A percentile compares a stretch with the other conserved stretches of the same genome.
These are phyloP conservation scores for Tinospora cordifolia DNA, from an alignment of 164 flowering plant species.

Conservation along the genomic window DNA sequence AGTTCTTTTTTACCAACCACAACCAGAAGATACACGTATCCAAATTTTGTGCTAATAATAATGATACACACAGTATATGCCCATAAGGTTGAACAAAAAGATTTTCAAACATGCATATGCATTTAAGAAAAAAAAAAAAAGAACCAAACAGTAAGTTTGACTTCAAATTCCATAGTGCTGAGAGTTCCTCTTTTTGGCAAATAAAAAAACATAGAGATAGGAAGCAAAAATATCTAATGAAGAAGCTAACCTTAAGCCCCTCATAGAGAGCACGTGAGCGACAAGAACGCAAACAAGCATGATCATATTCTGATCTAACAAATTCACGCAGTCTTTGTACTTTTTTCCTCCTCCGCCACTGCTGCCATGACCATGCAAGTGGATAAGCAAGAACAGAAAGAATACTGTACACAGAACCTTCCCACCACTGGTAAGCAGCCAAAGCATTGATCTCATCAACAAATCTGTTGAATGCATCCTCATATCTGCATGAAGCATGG, in stretches of 20 bases:
- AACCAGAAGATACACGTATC: no score
- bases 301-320: slow-evolving; percentile 97
- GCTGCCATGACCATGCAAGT: slow-evolving; percentile 93
- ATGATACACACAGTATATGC: no score
- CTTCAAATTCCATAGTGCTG: no score
- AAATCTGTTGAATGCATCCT: slow-evolving; percentile 89
- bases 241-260: slow-evolving; percentile 98
- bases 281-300: slow-evolving; percentile 93
- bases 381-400: slow-evolving; percentile 75
- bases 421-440: slow-evolving; percentile 98
- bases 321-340: slow-evolving; percentile 78
- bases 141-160: no score
- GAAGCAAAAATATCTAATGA: no score
- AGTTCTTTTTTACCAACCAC: no score
- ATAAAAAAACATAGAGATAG: no score
- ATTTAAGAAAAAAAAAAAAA: no score
- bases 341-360: slow-evolving; percentile 65
- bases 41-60: no score
- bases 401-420: slow-evolving; percentile 68
- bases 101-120: no score
- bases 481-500: slow-evolving; percentile 47
- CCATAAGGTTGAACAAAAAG: no score
- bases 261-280: slow-evolving; percentile 98
- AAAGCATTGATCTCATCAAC: slow-evolving; percentile 83
- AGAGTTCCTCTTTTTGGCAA: no score